These are phyloP conservation scores for Santalum album DNA, from an alignment of 164 flowering plant genomes.

Conservation along the genomic window DNA sequence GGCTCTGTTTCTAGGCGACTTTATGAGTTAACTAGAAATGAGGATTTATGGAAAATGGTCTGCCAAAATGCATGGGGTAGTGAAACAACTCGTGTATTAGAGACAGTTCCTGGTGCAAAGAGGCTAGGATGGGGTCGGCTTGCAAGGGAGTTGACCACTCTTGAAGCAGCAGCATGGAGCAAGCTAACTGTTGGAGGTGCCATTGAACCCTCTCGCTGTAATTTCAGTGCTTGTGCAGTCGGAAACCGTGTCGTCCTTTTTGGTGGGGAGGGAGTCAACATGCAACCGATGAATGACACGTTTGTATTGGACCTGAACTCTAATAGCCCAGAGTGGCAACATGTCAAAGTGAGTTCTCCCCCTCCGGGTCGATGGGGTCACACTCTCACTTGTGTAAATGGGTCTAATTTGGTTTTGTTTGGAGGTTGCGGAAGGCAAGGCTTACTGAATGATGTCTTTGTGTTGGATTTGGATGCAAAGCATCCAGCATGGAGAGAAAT, in stretches of 20 bases:
- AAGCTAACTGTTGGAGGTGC: conserved; percentile 84
- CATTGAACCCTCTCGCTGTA: conserved; percentile 90
- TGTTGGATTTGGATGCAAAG: conserved; percentile 77
- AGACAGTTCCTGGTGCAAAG: conserved; percentile 81
- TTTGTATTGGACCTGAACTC: conserved; percentile 80
- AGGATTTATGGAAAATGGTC: conserved; percentile 91
- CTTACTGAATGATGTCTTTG: conserved; percentile 80
- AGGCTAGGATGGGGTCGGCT: conserved; percentile 76
- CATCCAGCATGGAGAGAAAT: conserved; percentile 92
- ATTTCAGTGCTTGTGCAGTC: conserved; percentile 91
- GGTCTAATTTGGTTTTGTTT: conserved; percentile 75
- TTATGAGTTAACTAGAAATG: conserved; percentile 62
- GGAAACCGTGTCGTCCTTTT: conserved; percentile 88
- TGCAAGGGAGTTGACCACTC: conserved; percentile 88
- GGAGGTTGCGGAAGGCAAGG: conserved; percentile 93
- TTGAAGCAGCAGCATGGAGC: conserved; percentile 90
- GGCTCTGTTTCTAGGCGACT: conserved; percentile 69
- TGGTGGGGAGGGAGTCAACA: conserved; percentile 93
- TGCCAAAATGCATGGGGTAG: conserved; percentile 95
- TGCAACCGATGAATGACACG: conserved; percentile 97
- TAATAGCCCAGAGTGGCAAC: conserved; percentile 72
- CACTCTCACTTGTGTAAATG: conserved; percentile 78
- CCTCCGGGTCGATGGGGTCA: conserved; percentile 98
- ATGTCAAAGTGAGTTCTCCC: conserved; percentile 82
- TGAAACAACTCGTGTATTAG: conserved; percentile 78